Percentiles rank a stretch among this genome's conserved stretches.
phyloP scores from a whole-genome alignment of 2,329 filamentous ascomycete genomes.

The Aspergillus amoenus region DNA sequence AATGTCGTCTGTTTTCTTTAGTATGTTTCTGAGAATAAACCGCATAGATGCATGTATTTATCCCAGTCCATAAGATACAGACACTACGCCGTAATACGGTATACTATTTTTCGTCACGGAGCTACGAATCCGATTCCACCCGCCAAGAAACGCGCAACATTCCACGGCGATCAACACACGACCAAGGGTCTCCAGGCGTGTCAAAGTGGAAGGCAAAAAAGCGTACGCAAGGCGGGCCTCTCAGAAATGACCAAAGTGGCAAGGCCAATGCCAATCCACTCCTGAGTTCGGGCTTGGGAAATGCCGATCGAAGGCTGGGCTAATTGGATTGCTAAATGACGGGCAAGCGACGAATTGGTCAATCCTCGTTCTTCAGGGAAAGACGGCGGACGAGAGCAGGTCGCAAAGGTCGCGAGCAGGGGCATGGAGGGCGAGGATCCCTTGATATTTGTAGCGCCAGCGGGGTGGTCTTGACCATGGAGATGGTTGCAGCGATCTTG shows the following conservation, averaged over 20 bases:
- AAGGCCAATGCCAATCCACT: not conserved
- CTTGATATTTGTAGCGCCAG: not conserved
- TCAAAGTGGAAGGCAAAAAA: not conserved
- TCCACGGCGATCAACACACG: not conserved
- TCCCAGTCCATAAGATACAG: too few relatives aligned
- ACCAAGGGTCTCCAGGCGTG: not conserved
- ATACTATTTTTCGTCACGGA: too few relatives aligned
- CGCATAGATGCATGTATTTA: too few relatives aligned
- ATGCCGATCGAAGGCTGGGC: constrained; percentile 7
- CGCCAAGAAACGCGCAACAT: constrained; percentile 6
- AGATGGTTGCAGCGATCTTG: not conserved
- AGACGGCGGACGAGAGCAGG: not conserved
- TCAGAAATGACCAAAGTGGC: not conserved
- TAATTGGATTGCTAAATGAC: not conserved
- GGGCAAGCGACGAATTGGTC: not conserved
- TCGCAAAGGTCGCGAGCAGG: not conserved
- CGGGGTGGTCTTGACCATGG: not conserved
- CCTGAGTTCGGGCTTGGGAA: not conserved
- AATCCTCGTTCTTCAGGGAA: not conserved
- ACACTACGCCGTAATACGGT: too few relatives aligned
- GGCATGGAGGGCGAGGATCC: not conserved
- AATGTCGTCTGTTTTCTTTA: not conserved
- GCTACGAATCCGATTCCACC: not conserved
- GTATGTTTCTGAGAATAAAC: not conserved
- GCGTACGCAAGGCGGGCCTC: not conserved